These are phyloP conservation scores for Trichosporon sp. DNA, from an alignment of 1,284 basidiomycete species.

Conservation along the genomic window DNA sequence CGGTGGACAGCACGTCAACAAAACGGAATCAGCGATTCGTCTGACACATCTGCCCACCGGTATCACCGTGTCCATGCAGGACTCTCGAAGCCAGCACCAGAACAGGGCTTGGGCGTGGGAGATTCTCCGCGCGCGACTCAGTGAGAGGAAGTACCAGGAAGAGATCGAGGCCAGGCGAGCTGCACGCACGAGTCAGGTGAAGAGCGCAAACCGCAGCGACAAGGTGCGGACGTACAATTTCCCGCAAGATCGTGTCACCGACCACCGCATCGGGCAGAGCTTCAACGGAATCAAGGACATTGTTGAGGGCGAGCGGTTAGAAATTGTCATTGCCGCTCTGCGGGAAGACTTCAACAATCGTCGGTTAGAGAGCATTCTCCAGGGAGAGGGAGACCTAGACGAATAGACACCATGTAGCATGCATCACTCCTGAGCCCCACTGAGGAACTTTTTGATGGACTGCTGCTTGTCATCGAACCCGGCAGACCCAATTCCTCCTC, in stretches of 20 bases:
- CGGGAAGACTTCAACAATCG: conserved; percentile 62
- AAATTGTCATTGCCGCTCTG: conserved; percentile 57
- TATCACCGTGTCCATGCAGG: conserved; percentile 96
- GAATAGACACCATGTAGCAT: conserved; percentile 23
- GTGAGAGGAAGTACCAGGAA: conserved; percentile 68
- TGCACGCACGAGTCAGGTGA: conserved; percentile 66
- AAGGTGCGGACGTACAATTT: conserved; percentile 93
- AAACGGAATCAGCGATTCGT: conserved; percentile 97
- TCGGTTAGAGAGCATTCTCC: conserved; percentile 64
- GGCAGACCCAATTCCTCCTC: conserved; percentile 68
- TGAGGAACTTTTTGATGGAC: conserved; percentile 71
- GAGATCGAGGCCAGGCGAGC: conserved; percentile 69
- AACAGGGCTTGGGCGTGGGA: conserved; percentile 84
- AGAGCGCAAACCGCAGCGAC: conserved; percentile 76
- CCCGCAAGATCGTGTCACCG: conserved; percentile 85
- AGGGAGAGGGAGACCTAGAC: conserved; percentile 48
- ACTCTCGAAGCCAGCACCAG: conserved; percentile 92
- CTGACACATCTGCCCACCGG: conserved; percentile 90
- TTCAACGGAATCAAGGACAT: conserved; percentile 68
- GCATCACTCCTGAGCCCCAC: conserved; percentile 49
- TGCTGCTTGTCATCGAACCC: conserved; percentile 70
- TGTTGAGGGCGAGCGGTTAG: conserved; percentile 71
- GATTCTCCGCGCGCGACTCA: conserved; percentile 73
- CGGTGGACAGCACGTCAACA: conserved; percentile 98
- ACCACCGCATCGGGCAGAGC: conserved; percentile 78